phyloP scores from a whole-genome alignment of 1,284 basidiomycete species.

The Ceratobasidium sp. region DNA sequence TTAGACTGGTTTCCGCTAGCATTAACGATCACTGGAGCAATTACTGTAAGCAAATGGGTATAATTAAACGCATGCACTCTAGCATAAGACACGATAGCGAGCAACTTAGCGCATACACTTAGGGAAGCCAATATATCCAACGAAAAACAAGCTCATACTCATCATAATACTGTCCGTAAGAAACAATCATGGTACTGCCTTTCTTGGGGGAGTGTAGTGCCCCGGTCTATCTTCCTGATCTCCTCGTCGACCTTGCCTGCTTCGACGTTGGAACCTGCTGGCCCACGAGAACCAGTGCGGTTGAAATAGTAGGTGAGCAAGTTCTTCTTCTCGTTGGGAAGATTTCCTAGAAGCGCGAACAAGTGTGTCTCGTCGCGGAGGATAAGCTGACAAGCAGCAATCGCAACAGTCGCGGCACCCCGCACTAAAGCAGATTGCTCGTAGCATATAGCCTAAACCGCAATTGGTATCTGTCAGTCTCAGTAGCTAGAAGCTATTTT shows the following conservation, averaged over 20 bases:
- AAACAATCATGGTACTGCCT: not conserved
- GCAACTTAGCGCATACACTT: slow-evolving; percentile 15
- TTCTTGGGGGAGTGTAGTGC: slow-evolving; percentile 24
- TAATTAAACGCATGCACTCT: slow-evolving; percentile 16
- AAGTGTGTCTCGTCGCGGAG: slow-evolving; percentile 80
- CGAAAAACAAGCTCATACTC: not conserved
- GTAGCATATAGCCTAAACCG: slow-evolving; percentile 70
- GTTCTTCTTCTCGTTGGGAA: slow-evolving; percentile 85
- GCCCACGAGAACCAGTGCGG: slow-evolving; percentile 70
- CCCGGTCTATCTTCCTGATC: slow-evolving; percentile 37
- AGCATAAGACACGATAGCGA: slow-evolving; percentile 14
- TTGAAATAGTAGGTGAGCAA: slow-evolving; percentile 84
- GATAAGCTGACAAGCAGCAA: slow-evolving; percentile 80
- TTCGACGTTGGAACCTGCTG: slow-evolving; percentile 7
- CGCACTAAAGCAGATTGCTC: slow-evolving; percentile 73
- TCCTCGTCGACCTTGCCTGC: slow-evolving; percentile 38
- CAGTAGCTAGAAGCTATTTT: slow-evolving; percentile 1
- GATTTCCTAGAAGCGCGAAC: slow-evolving; percentile 75
- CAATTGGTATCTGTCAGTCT: slow-evolving; percentile 12
- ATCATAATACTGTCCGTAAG: not conserved
- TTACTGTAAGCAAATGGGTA: not conserved
- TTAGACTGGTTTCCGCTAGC: no score
- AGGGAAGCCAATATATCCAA: not conserved
- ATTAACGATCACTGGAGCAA: no score
- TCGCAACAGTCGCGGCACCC: slow-evolving; percentile 78